Percentiles rank a stretch among this genome's conserved stretches.
These are phyloP conservation scores for Juncus inflexus DNA, from an alignment of 176 grass and related monocot genomes.

Conservation along the genomic window DNA sequence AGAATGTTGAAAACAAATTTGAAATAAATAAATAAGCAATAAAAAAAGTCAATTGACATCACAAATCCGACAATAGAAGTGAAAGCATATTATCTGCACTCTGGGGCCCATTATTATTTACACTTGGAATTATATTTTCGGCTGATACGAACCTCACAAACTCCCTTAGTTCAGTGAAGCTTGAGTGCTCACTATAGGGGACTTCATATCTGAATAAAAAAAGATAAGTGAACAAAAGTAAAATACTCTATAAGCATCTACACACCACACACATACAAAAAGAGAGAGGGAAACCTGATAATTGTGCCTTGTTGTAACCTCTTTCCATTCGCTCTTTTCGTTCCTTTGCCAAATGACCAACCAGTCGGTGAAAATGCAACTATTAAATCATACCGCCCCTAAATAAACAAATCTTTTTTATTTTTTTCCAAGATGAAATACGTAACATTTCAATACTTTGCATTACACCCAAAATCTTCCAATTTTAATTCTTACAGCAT, in stretches of 20 bases:
- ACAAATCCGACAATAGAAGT: slow-evolving; percentile 41
- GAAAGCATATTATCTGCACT: slow-evolving; percentile 66
- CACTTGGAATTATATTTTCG: slow-evolving; percentile 83
- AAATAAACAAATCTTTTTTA: not conserved
- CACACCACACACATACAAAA: slow-evolving; percentile 1
- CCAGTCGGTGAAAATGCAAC: slow-evolving; percentile 93
- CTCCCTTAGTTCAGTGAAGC: slow-evolving; percentile 76
- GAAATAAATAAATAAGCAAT: no score
- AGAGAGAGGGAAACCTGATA: slow-evolving; percentile 57
- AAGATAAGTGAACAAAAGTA: not conserved
- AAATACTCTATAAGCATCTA: not conserved
- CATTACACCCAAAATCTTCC: no score
- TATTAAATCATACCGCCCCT: slow-evolving; percentile 75
- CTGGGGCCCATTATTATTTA: slow-evolving; percentile 77
- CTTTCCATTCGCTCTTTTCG: slow-evolving; percentile 72
- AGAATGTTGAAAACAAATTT: no score
- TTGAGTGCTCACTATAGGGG: slow-evolving; percentile 89
- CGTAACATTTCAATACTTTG: no score
- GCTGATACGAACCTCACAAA: slow-evolving; percentile 76
- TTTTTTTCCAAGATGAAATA: not conserved
- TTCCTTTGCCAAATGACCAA: slow-evolving; percentile 92
- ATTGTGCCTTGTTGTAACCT: slow-evolving; percentile 82
- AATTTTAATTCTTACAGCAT: slow-evolving; percentile 50
- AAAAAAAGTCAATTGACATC: not conserved
- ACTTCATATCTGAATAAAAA: slow-evolving; percentile 74